Evolutionary conservation across 768 basidiomycete genomes (phyloP).

Genomic region (Thelephora ganbajun): DNA sequence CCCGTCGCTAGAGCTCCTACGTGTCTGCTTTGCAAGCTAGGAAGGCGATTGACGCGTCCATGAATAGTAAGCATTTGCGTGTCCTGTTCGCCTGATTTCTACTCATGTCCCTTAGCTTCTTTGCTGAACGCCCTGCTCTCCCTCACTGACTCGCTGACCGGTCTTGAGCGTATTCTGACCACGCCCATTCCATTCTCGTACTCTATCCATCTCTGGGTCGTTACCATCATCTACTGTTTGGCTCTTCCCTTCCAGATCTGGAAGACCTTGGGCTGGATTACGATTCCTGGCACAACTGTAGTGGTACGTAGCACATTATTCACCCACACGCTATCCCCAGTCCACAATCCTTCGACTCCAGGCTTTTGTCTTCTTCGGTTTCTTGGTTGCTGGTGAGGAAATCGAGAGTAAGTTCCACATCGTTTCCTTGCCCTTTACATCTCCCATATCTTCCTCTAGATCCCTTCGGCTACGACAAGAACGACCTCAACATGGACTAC

Average conservation of each 20-base stretch:
- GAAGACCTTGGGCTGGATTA: conserved; percentile 38
- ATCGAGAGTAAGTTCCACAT: conserved; percentile 43
- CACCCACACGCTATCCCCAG: neutral
- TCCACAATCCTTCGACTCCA: conserved; percentile 11
- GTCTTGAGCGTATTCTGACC: conserved; percentile 59
- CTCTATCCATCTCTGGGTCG: conserved; percentile 54
- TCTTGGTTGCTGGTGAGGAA: conserved; percentile 61
- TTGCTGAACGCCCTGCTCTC: conserved; percentile 35
- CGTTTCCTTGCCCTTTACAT: neutral
- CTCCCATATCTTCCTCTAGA: conserved; percentile 3
- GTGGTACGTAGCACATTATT: conserved; percentile 21
- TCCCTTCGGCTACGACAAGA: conserved; percentile 46
- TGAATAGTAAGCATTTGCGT: conserved; percentile 31
- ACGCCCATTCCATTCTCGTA: conserved; percentile 74
- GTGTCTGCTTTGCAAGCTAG: conserved; percentile 44
- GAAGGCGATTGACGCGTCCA: conserved; percentile 43
- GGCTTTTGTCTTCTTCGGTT: conserved; percentile 63
- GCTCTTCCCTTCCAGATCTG: conserved; percentile 58
- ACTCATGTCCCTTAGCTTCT: conserved; percentile 20
- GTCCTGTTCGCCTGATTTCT: neutral
- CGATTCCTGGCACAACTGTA: conserved; percentile 48
- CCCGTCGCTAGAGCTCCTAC: conserved; percentile 46
- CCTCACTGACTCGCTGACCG: conserved; percentile 52
- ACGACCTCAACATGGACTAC: conserved; percentile 61
- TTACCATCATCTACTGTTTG: conserved; percentile 47